Evolutionary conservation across 352 stramenopile species (phyloP).

Genomic region (Globisporangium solare): DNA sequence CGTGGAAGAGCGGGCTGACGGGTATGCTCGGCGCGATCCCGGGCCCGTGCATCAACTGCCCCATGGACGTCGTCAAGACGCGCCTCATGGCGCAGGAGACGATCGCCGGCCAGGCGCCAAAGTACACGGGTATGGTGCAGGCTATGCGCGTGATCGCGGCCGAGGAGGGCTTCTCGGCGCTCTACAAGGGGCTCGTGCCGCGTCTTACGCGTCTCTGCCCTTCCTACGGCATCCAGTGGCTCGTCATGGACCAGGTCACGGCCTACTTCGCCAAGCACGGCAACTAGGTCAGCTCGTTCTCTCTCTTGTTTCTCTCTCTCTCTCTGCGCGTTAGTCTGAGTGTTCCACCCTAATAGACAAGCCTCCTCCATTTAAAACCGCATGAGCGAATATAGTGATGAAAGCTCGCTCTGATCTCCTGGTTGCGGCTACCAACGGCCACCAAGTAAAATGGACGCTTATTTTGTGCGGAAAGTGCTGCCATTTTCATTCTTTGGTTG

Average conservation of each 20-base stretch:
- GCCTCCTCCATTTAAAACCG: too few species aligned
- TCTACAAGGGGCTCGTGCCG: slow-evolving; percentile 98
- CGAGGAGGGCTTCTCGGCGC: slow-evolving; percentile 91
- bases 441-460: too few species aligned
- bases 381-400: too few species aligned
- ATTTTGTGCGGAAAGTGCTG: too few species aligned
- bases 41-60: slow-evolving; percentile 86
- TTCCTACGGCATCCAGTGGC: slow-evolving; percentile 85
- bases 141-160: slow-evolving; percentile 89
- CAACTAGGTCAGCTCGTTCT: slow-evolving; percentile 18
- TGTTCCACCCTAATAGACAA: slow-evolving; percentile 5
- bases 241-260: slow-evolving; percentile 83
- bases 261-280: slow-evolving; percentile 50
- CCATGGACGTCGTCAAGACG: slow-evolving; percentile 97
- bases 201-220: slow-evolving; percentile 89
- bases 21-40: slow-evolving; percentile 88
- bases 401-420: too few species aligned
- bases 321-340: too few species aligned
- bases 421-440: too few species aligned
- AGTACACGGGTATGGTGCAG: slow-evolving; percentile 94
- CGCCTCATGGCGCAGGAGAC: slow-evolving; percentile 91
- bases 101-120: slow-evolving; percentile 73
- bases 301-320: neutral
- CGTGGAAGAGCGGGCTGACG: slow-evolving; percentile 94
- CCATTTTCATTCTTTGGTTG: too few species aligned